A percentile compares a stretch with the other conserved stretches of the same genome.
phyloP scores from a whole-genome alignment of 2,329 filamentous ascomycete genomes.

The Cytospora mali region DNA sequence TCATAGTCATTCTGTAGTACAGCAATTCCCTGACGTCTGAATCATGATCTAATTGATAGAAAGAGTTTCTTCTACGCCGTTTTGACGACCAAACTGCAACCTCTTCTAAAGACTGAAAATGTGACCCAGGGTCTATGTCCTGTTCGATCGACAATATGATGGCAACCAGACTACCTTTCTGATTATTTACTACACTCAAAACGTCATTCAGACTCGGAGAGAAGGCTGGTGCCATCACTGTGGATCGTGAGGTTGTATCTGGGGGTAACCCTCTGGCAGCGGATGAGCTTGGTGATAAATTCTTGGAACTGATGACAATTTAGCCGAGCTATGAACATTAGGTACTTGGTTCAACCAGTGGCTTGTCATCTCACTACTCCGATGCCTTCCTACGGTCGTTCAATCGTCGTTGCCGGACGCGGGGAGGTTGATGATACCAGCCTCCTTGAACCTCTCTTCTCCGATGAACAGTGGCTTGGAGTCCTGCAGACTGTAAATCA shows the following conservation, averaged over 20 bases:
- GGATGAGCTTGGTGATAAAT: slow-evolving; percentile 37
- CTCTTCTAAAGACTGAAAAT: background rate
- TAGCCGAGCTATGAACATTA: background rate
- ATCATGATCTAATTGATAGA: background rate
- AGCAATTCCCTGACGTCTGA: background rate
- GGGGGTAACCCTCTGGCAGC: slow-evolving; percentile 40
- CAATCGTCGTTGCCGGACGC: slow-evolving; percentile 26
- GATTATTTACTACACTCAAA: background rate
- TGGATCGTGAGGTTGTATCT: slow-evolving; percentile 44
- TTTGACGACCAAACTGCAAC: background rate
- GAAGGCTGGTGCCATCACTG: slow-evolving; percentile 44
- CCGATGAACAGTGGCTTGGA: slow-evolving; percentile 34
- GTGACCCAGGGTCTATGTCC: too few relatives aligned
- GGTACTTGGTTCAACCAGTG: background rate
- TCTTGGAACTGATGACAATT: slow-evolving; percentile 37
- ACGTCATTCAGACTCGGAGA: slow-evolving; percentile 40
- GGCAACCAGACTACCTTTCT: background rate
- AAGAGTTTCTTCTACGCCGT: background rate
- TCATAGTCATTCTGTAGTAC: too few relatives aligned
- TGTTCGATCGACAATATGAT: background rate
- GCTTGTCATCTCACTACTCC: background rate
- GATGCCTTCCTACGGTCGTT: background rate
- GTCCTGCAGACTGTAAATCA: slow-evolving; percentile 41
- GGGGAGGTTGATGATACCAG: slow-evolving; percentile 16
- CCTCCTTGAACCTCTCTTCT: slow-evolving; percentile 35